Base-by-base conservation (phyloP, 805 yeast genomes). In the Candida sithepensis region DNA sequence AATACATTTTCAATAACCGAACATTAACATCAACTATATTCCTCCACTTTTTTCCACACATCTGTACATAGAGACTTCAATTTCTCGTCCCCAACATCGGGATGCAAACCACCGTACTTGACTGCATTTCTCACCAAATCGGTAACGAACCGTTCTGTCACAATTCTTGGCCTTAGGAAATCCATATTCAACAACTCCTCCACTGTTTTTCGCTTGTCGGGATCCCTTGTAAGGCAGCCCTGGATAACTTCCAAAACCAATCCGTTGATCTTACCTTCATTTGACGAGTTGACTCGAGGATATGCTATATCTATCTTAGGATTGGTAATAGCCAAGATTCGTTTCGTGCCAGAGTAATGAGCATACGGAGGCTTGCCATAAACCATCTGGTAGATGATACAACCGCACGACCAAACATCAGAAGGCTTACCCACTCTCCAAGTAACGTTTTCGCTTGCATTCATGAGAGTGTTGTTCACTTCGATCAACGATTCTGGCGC, bases 371-470 rank as follows among this genome's bases (percentile, higher is more conserved):
- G 92, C 51, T 77, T 77, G 0, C 97, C 97, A 58, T 94, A 95
- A 8, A 91, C 78, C 96, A 94, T 89, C 65, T 94, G 98, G 66
- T 90, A 92, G 1, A 94, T 72, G 3, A 94, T 92, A 64, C 98
- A 90, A 0, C 99, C 99, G 67, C 96, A 87, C 19, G 98, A 90
- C 99, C 99, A 94, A 14, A 94, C 83, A 68, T 94, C 99, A 2
- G 97, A 86, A 0, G 98, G 96, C 58, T 84, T 85, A 1, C 98
- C 97, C 10, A 91, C 96, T 64, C 81, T 87, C 92, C 84, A 69
- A 33, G 79, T 67, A 48, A 68, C 47, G 60, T 50, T 41, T 23
- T 51, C 53, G 60, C 48, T 39, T 23, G 50, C 79, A 5, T 56
- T 54, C 28, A 42, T 49, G 24, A 69, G 21, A 13, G 60, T 53